Conservation (phyloP, 441 rosid species). For the Syzygium syzygioides region DNA sequence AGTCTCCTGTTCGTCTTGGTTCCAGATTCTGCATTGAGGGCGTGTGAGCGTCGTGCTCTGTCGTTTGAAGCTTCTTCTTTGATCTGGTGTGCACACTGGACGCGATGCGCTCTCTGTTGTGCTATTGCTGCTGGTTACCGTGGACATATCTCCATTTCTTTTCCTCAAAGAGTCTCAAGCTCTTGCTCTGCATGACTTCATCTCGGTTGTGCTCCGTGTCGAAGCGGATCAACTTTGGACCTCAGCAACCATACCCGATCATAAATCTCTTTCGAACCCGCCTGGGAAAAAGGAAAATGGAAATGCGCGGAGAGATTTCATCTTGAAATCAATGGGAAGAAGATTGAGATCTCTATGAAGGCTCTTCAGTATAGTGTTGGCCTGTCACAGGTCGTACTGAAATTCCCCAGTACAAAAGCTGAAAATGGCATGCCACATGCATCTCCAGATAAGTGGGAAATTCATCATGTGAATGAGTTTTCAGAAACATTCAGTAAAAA, state of each 20-base stretch:
- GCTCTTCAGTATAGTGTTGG: not conserved
- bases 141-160: not conserved
- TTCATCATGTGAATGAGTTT: not conserved
- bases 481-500: not conserved
- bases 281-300: not conserved
- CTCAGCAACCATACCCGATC: not conserved
- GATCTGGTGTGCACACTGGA: not conserved
- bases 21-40: not conserved
- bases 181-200: not conserved
- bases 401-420: not conserved
- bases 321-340: not conserved
- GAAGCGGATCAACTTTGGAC: not conserved
- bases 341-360: not conserved
- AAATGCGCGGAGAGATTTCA: not conserved
- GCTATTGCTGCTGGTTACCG: not conserved
- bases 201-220: not conserved
- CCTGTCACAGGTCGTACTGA: not conserved
- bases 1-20: not conserved
- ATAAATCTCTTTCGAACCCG: not conserved
- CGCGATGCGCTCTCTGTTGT: not conserved
- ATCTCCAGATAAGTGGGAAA: not conserved
- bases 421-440: not conserved
- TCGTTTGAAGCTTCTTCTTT: not conserved
- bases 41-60: not conserved
- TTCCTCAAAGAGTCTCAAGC: not conserved